Base-by-base conservation (phyloP, 139 green algal genomes). In the Chlorella vulgaris region DNA sequence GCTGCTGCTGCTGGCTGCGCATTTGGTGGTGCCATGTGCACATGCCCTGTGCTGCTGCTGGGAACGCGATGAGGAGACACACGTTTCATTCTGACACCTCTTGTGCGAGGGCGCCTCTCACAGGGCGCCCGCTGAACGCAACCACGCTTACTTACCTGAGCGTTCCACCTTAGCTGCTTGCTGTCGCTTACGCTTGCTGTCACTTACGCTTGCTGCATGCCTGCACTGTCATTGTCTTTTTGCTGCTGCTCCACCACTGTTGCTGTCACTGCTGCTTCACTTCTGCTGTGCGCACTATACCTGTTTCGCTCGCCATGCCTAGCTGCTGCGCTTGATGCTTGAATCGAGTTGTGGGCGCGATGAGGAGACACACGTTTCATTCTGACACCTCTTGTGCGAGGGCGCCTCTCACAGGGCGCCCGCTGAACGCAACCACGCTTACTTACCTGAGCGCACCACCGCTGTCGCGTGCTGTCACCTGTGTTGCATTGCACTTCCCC, bases 321-420 rank as follows among this genome's bases (percentile, higher is more conserved):
- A 22, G 21, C 13, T 38, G n/a, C n/a, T n/a, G n/a, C n/a, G n/a
- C n/a, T n/a, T n/a, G n/a, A n/a, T n/a, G n/a, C n/a, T n/a, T n/a
- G n/a, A n/a, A n/a, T n/a, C n/a, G n/a, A n/a, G n/a, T n/a, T n/a
- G n/a, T n/a, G 74, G 7, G 62, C 58, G 74, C 74, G 28, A 35
- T 80, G 74, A 80, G 29, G 74, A 80, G 51, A 6, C 66, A 58
- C 33, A 26, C 4, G 28, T 40, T 40, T 19, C 29, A 43, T 80
- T 80, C 74, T 80, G 74, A 80, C 74, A 80, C 74, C 74, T 80
- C 74, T 80, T 80, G 74, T 80, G 74, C 74, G 74, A 80, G 74
- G 74, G 74, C 3, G 68, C 71, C 4, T n/a, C 53, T n/a, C n/a
- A n/a, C 28, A 58, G 13, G 19, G 55, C 74, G 58, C 74, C 74